Percentiles rank a stretch among this genome's conserved stretches.
Conservation (phyloP, 164 flowering plant species). For the Brasenia schreberi region DNA sequence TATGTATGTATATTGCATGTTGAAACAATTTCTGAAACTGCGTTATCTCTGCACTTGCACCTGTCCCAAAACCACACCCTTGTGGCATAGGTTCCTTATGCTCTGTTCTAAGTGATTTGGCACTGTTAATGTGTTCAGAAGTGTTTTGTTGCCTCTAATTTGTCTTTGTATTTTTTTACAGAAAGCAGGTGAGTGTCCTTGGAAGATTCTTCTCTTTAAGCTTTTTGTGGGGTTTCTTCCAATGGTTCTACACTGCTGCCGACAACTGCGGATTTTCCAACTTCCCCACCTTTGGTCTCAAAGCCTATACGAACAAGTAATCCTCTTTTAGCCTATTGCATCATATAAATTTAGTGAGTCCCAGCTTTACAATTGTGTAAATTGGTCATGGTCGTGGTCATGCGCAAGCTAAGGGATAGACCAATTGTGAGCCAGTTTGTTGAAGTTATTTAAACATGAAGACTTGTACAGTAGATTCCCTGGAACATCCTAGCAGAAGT, state of each 20-base stretch:
- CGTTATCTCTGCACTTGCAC: not conserved
- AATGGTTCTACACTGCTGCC: conserved; percentile 20
- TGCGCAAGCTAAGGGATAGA: not conserved
- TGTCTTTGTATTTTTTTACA: not conserved
- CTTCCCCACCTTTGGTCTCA: conserved; percentile 18
- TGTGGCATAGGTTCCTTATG: not conserved
- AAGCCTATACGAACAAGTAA: conserved; percentile 11
- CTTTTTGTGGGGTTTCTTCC: conserved; percentile 20
- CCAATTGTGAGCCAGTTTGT: not conserved
- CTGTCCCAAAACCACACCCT: not conserved
- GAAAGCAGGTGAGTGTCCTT: conserved; percentile 17
- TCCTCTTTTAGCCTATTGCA: not conserved
- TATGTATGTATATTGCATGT: too few relatives aligned
- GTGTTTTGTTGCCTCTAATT: not conserved
- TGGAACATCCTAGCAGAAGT: not conserved
- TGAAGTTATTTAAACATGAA: not conserved
- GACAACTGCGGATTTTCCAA: conserved; percentile 16
- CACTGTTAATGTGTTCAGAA: too few relatives aligned
- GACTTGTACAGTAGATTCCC: too few relatives aligned
- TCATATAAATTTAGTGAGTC: not conserved
- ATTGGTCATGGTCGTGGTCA: not conserved
- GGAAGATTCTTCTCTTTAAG: conserved; percentile 14
- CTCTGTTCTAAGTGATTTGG: not conserved
- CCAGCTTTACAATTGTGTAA: not conserved
- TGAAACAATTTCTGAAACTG: not conserved